phyloP scores from a whole-genome alignment of 495 filamentous ascomycete genomes.

The Tuber indicum region DNA sequence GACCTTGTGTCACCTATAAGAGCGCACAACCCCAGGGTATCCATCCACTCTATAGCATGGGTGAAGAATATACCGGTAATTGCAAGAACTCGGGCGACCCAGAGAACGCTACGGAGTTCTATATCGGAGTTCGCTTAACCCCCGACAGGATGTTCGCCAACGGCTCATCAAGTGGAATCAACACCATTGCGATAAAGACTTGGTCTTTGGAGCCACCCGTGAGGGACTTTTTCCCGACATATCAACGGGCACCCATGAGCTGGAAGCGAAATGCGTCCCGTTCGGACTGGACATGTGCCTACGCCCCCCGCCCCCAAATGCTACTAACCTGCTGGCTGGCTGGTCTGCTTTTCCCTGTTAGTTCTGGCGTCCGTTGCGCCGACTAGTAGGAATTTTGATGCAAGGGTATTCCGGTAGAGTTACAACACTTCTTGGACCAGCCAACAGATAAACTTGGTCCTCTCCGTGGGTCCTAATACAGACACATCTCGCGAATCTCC shows the following conservation, averaged over 20 bases:
- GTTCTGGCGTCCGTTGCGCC: neutral
- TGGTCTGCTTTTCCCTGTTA: neutral
- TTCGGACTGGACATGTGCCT: neutral
- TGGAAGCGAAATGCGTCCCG: neutral
- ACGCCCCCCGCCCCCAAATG: neutral
- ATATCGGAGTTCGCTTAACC: neutral
- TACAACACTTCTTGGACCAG: neutral
- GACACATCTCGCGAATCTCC: neutral
- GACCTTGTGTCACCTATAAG: neutral
- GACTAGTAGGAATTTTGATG: neutral
- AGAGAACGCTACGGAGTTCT: neutral
- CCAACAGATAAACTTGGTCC: neutral
- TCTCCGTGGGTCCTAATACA: neutral
- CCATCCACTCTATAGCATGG: neutral
- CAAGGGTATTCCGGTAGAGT: neutral
- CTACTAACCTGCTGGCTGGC: neutral
- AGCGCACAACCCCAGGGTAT: neutral
- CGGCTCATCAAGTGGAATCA: neutral
- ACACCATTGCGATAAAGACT: neutral
- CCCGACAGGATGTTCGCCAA: neutral
- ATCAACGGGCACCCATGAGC: neutral
- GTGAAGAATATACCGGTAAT: neutral
- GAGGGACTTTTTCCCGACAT: constrained; percentile 4
- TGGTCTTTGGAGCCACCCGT: neutral
- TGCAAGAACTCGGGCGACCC: neutral